Base-by-base conservation (phyloP, 768 basidiomycete genomes). In the Coprinellus micaceus region DNA sequence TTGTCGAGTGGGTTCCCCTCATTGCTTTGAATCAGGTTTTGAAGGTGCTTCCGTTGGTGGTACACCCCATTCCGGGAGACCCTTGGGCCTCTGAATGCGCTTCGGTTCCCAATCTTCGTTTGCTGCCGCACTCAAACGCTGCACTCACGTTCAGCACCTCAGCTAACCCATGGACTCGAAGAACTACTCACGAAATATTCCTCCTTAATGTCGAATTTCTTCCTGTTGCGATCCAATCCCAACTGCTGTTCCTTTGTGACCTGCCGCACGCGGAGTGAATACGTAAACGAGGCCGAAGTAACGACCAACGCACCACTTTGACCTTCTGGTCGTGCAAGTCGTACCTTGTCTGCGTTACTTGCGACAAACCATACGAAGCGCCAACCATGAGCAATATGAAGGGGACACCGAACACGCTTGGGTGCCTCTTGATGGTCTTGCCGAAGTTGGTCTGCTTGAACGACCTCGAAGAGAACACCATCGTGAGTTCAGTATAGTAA, bases 61-160 rank as follows among this genome's bases (percentile, higher is more conserved):
- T 22, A 91, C 85, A 54, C 94, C 95, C 95, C 93, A 96, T 67
- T 96, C 94, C 1, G 92, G 91, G n/a, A 92, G 72, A 17, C 94
- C 95, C 37, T 84, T 83, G 3, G 94, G 91, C 40, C 95, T 77
- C 28, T 79, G 78, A 30, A 97, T 91, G 37, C 95, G 78, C 63
- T 89, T 89, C 45, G 86, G 86, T 61, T 98, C 95, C 88, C 91
- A 96, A 2, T 91, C 83, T 56, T 88, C 82, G 51, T 85, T 80
- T 3, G 78, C 72, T 28, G 74, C 71, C 4, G 84, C 79, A 64
- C 79, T 86, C 61, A 92, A 71, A 62, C 86, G 85, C 91, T 89
- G 65, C 21, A 52, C 39, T 28, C 24, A 17, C 2, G 22, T 43
- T 4, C 22, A 53, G 17, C 30, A 45, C 15, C 12, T 54, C 51